phyloP scores from a whole-genome alignment of 352 stramenopile species.

The Pythium scleroteichum region DNA sequence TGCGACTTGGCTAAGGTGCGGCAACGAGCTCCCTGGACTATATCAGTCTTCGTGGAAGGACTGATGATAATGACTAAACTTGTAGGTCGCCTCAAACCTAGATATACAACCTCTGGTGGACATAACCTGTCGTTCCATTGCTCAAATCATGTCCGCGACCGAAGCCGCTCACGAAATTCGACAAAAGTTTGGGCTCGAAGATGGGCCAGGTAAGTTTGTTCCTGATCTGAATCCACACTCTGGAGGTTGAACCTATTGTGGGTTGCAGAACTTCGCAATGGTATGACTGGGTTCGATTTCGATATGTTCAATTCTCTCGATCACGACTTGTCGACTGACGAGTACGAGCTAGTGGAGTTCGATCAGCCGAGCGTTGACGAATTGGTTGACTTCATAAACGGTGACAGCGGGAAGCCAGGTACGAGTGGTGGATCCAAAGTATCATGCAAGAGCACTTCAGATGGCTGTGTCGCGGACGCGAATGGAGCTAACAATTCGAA shows the following conservation, averaged over 20 bases:
- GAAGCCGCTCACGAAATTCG: constrained; percentile 72
- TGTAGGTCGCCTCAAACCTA: constrained; percentile 67
- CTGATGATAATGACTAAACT: neutral
- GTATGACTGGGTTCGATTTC: constrained; percentile 74
- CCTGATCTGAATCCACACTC: neutral
- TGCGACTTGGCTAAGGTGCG: constrained; percentile 73
- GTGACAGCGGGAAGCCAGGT: constrained; percentile 35
- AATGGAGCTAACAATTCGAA: constrained; percentile 28
- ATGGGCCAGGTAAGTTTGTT: constrained; percentile 37
- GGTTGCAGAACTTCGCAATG: constrained; percentile 46
- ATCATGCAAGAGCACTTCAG: constrained; percentile 24
- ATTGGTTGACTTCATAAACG: constrained; percentile 82
- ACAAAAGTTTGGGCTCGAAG: constrained; percentile 78
- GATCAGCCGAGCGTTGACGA: constrained; percentile 83
- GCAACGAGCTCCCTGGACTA: neutral
- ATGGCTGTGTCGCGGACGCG: constrained; percentile 8
- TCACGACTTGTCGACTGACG: constrained; percentile 72
- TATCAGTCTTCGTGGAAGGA: neutral
- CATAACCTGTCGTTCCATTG: constrained; percentile 77
- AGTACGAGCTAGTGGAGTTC: constrained; percentile 81
- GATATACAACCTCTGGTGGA: constrained; percentile 83
- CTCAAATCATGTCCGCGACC: constrained; percentile 83
- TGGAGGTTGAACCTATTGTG: too few relatives aligned
- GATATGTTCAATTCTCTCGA: constrained; percentile 79
- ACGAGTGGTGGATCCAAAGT: constrained; percentile 20